These are phyloP conservation scores for Raddia distichophylla DNA, from an alignment of 176 grass and related monocot species.

Conservation along the genomic window DNA sequence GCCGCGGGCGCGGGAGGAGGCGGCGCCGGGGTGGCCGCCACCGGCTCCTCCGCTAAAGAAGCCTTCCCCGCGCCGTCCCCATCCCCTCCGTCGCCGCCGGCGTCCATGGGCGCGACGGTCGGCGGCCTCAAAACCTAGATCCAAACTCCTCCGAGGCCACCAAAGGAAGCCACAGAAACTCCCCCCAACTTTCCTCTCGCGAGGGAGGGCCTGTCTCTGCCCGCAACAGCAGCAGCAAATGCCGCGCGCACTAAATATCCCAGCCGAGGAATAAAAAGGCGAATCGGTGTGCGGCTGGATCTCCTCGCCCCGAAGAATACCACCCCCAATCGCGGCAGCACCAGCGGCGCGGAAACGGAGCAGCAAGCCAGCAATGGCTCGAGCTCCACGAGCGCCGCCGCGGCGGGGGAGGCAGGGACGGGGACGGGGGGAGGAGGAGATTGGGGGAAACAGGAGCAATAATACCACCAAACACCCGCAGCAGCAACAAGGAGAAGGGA, in stretches of 20 bases:
- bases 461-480: constrained; percentile 12
- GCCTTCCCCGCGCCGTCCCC: constrained; percentile 46
- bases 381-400: constrained; percentile 46
- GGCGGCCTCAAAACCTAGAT: constrained; percentile 61
- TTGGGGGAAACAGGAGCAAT: constrained; percentile 45
- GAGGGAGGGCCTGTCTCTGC: not conserved
- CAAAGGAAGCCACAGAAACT: constrained; percentile 26
- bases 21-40: constrained; percentile 1
- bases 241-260: constrained; percentile 31
- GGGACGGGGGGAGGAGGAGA: constrained; percentile 45
- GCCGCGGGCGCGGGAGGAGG: constrained; percentile 4
- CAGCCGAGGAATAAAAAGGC: constrained; percentile 31
- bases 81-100: constrained; percentile 26
- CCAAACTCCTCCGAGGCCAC: constrained; percentile 32
- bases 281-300: constrained; percentile 55
- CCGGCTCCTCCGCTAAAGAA: constrained; percentile 1
- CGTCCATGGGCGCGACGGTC: constrained; percentile 52
- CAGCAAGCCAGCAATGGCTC: constrained; percentile 34
- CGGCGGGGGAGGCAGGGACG: not conserved
- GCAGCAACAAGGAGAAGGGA: not conserved
- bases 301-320: constrained; percentile 12
- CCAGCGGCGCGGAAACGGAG: constrained; percentile 3
- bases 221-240: constrained; percentile 36
- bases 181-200: constrained; percentile 27
- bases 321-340: constrained; percentile 10